Conservation (phyloP, 352 stramenopile species). For the Globisporangium uncinulatum region DNA sequence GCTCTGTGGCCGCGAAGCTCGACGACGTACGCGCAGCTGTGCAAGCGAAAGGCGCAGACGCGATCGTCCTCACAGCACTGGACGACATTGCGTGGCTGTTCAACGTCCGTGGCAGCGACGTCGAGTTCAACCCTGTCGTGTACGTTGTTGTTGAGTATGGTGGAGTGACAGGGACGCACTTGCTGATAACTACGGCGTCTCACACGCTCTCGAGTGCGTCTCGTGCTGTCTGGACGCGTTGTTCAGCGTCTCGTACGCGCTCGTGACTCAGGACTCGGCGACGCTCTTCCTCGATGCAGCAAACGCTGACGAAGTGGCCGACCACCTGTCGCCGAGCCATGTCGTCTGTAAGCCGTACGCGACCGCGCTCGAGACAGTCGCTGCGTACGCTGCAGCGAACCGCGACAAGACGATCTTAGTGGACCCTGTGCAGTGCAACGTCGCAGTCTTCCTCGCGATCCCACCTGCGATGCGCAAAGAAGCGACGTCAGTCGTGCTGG, state of each 20-base stretch:
- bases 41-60: conserved; percentile 84
- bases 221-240: neutral
- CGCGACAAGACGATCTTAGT: conserved; percentile 60
- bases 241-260: conserved; percentile 86
- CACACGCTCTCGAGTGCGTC: neutral
- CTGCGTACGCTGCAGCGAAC: conserved; percentile 41
- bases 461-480: conserved; percentile 68
- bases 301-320: conserved; percentile 52
- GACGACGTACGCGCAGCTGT: conserved; percentile 73
- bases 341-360: conserved; percentile 66
- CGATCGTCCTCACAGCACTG: conserved; percentile 93
- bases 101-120: conserved; percentile 96
- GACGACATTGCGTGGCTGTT: conserved; percentile 98
- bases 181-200: neutral
- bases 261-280: conserved; percentile 87
- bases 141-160: conserved; percentile 42
- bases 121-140: conserved; percentile 97
- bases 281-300: conserved; percentile 90
- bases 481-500: conserved; percentile 71
- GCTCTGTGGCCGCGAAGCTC: conserved; percentile 90
- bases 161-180: neutral
- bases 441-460: conserved; percentile 78
- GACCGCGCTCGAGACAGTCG: conserved; percentile 38
- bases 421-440: conserved; percentile 80
- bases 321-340: conserved; percentile 39